Percentiles rank a stretch among this genome's conserved stretches.
phyloP scores from a whole-genome alignment of 176 grass and related monocot genomes.

The Oryza longistaminata region DNA sequence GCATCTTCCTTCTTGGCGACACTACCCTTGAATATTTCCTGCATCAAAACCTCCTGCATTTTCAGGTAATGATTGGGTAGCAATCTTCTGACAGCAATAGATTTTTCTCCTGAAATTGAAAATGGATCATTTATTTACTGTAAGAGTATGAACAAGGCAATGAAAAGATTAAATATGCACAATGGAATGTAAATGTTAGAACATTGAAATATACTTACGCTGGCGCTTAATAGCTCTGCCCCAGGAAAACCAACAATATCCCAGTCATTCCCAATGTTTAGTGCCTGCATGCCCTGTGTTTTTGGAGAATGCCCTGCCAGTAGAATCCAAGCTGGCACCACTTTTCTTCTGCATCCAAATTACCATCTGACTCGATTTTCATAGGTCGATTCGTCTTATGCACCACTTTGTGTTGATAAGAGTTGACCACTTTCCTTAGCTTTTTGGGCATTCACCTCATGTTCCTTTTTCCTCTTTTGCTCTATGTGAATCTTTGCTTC shows the following conservation, averaged over 20 bases:
- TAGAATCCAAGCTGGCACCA: slow-evolving; percentile 49
- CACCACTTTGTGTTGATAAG: slow-evolving; percentile 55
- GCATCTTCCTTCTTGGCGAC: slow-evolving; percentile 84
- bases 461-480: slow-evolving; percentile 83
- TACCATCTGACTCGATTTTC: slow-evolving; percentile 70
- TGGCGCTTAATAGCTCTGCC: slow-evolving; percentile 74
- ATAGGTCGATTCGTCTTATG: slow-evolving; percentile 64
- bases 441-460: slow-evolving; percentile 61
- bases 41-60: slow-evolving; percentile 83
- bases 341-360: slow-evolving; percentile 76
- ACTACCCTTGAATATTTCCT: slow-evolving; percentile 87
- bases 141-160: slow-evolving; percentile 6
- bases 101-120: slow-evolving; percentile 67
- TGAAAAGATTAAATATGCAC: slow-evolving; percentile 4
- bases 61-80: slow-evolving; percentile 80
- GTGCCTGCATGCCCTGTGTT: slow-evolving; percentile 36
- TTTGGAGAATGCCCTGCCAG: slow-evolving; percentile 61
- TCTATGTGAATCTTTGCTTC: slow-evolving; percentile 86
- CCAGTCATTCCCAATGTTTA: slow-evolving; percentile 88
- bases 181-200: background rate
- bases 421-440: slow-evolving; percentile 57
- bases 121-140: background rate
- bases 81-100: slow-evolving; percentile 83
- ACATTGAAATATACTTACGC: slow-evolving; percentile 53
- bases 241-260: slow-evolving; percentile 90